phyloP scores from a whole-genome alignment of 2,329 filamentous ascomycete genomes.

The Calonectria pseudoreteaudii region DNA sequence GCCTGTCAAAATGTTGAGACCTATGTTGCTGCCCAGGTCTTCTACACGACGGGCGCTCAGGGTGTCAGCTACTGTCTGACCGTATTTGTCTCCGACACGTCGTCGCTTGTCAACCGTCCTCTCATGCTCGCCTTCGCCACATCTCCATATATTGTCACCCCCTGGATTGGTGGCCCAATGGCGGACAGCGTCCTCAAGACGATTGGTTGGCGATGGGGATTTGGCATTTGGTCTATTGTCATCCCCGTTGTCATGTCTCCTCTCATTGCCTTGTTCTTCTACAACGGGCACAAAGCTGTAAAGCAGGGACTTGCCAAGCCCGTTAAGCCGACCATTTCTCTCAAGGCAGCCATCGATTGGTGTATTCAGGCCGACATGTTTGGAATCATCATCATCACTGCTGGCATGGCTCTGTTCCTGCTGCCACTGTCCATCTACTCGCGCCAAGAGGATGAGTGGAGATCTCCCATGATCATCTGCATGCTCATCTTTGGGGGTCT shows the following conservation, averaged over 20 bases:
- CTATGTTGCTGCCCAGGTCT: constrained; percentile 68
- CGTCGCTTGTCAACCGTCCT: constrained; percentile 72
- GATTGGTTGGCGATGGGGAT: constrained; percentile 76
- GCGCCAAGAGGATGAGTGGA: constrained; percentile 58
- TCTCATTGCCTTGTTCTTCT: constrained; percentile 13
- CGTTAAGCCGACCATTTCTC: constrained; percentile 30
- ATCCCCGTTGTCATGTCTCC: constrained; percentile 16
- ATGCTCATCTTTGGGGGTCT: constrained; percentile 69
- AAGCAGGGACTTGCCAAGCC: constrained; percentile 59
- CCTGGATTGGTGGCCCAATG: constrained; percentile 72
- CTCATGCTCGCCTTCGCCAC: constrained; percentile 73
- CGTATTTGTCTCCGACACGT: constrained; percentile 77
- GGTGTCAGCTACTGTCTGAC: constrained; percentile 58
- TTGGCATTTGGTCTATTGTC: constrained; percentile 59
- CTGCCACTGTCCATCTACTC: constrained; percentile 72
- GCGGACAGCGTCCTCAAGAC: constrained; percentile 62
- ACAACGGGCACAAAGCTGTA: constrained; percentile 61
- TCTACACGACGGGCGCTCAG: constrained; percentile 58
- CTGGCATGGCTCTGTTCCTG: constrained; percentile 70
- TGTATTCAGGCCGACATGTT: constrained; percentile 69
- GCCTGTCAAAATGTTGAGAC: constrained; percentile 55
- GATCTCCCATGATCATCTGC: constrained; percentile 61
- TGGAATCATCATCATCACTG: constrained; percentile 66
- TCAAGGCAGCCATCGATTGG: constrained; percentile 54
- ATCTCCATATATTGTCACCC: constrained; percentile 74